Conservation (phyloP, 768 basidiomycete genomes). For the Pleurotus sapidus region DNA sequence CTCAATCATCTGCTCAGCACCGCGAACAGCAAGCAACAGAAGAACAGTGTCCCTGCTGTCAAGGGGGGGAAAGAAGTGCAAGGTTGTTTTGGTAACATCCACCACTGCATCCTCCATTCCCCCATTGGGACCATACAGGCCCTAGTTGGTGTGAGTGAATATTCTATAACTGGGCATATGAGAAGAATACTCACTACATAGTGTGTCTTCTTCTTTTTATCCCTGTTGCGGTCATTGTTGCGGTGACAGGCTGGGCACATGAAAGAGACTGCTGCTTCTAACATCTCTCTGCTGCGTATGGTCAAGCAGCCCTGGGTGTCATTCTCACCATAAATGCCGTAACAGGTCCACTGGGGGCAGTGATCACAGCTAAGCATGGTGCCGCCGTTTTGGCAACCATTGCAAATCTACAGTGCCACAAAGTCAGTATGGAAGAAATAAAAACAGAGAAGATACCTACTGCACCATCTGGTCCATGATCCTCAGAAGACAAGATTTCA, state of each 20-base stretch:
- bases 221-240: neutral
- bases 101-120: neutral
- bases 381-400: neutral
- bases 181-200: neutral
- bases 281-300: neutral
- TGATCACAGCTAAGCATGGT: neutral
- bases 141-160: neutral
- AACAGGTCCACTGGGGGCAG: neutral
- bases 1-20: neutral
- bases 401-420: neutral
- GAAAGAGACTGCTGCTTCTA: neutral
- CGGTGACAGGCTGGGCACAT: neutral
- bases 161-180: neutral
- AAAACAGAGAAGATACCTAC: no score
- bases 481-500: no score
- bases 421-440: no score
- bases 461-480: no score
- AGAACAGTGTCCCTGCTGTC: neutral
- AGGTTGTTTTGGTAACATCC: neutral
- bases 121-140: neutral
- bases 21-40: neutral
- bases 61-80: neutral
- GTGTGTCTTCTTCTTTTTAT: neutral
- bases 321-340: neutral
- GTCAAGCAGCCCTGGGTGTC: neutral